Evolutionary conservation across 768 basidiomycete species (phyloP).

Genomic region (Gloeophyllum trabeum): DNA sequence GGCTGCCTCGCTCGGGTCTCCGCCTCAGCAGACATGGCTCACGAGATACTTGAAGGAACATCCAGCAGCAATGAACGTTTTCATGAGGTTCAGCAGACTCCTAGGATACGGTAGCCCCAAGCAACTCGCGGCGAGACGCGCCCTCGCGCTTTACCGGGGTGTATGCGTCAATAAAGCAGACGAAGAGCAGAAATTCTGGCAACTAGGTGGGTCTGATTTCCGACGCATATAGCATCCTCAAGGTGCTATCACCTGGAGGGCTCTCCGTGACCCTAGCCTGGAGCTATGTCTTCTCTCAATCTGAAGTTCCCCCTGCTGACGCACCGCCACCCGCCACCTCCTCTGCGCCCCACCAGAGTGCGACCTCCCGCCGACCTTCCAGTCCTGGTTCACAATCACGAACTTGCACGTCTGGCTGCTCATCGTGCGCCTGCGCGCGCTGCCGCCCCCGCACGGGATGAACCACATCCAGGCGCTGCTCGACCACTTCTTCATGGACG

Average conservation of each 20-base stretch:
- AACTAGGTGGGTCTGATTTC: conserved; percentile 33
- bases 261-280: not conserved
- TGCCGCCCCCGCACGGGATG: conserved; percentile 56
- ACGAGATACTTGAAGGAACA: conserved; percentile 40
- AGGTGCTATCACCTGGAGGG: not conserved
- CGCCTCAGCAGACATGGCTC: conserved; percentile 19
- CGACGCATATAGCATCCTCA: not conserved
- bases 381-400: conserved; percentile 93
- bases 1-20: not conserved
- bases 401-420: conserved; percentile 91
- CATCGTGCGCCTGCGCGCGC: conserved; percentile 75
- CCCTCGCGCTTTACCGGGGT: conserved; percentile 44
- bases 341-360: conserved; percentile 54
- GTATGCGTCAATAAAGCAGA: conserved; percentile 48
- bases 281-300: not conserved
- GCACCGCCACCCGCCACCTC: not conserved
- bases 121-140: conserved; percentile 50
- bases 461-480: conserved; percentile 72
- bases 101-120: conserved; percentile 53
- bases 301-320: not conserved
- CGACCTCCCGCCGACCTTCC: conserved; percentile 82
- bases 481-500: conserved; percentile 92
- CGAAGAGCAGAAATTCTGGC: conserved; percentile 53
- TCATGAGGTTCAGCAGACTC: conserved; percentile 33
- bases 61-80: conserved; percentile 30